phyloP scores from a whole-genome alignment of 2,329 filamentous ascomycete species.

The Colletotrichum caudatum region DNA sequence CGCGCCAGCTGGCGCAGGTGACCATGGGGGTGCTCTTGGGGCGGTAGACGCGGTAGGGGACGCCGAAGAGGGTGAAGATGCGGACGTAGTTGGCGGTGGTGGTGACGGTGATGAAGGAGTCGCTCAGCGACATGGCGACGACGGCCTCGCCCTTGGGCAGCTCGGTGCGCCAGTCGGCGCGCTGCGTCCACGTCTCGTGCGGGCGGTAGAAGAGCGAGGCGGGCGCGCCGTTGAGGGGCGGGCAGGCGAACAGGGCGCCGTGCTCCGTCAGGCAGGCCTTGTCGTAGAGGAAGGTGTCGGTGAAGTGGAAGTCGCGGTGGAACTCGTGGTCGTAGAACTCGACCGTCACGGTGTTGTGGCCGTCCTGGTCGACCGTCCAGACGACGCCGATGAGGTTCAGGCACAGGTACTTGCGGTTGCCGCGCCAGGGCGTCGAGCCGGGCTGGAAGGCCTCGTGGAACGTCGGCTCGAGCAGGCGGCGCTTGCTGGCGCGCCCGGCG shows the following conservation, averaged over 20 bases:
- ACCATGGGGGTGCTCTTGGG: slow-evolving; percentile 92
- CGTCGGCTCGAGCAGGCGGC: slow-evolving; percentile 67
- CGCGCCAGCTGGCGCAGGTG: slow-evolving; percentile 91
- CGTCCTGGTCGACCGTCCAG: slow-evolving; percentile 97
- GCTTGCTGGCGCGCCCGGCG: slow-evolving; percentile 60
- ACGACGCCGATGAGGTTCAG: slow-evolving; percentile 94
- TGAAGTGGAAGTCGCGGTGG: slow-evolving; percentile 96
- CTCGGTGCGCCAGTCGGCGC: slow-evolving; percentile 89
- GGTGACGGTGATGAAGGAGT: slow-evolving; percentile 89
- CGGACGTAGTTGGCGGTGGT: slow-evolving; percentile 91
- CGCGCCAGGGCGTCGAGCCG: slow-evolving; percentile 94
- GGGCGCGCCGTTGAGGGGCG: slow-evolving; percentile 67
- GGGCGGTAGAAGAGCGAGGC: slow-evolving; percentile 95
- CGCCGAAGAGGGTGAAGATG: slow-evolving; percentile 91
- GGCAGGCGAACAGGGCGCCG: slow-evolving; percentile 87
- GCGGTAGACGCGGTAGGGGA: slow-evolving; percentile 88
- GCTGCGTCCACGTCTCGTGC: slow-evolving; percentile 94
- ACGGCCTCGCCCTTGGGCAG: slow-evolving; percentile 90
- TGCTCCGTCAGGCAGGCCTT: slow-evolving; percentile 92
- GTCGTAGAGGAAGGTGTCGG: slow-evolving; percentile 94
- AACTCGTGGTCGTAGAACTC: slow-evolving; percentile 97
- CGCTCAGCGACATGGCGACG: slow-evolving; percentile 88
- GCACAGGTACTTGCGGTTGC: slow-evolving; percentile 92
- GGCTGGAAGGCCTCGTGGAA: slow-evolving; percentile 91
- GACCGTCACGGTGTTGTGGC: slow-evolving; percentile 91